Base-by-base conservation (phyloP, 495 filamentous ascomycete genomes). In the Aspergillus conjunctus region DNA sequence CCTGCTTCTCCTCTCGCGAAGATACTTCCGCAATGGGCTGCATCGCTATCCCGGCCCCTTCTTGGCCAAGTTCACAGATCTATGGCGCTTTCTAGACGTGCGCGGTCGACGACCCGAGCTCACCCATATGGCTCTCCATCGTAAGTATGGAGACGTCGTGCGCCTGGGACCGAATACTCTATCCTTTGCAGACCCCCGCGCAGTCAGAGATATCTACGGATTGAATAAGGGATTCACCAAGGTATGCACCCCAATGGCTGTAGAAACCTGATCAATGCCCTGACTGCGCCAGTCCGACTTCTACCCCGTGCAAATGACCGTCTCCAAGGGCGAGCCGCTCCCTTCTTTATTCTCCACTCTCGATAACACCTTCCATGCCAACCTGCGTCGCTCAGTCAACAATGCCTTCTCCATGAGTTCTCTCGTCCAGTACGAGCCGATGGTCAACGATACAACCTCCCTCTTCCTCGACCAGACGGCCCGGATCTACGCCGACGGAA, bases 211-310 rank as follows among this genome's bases (percentile, higher is more conserved):
- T 8, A 93, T 94, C 30, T 94, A 93, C 66, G 88, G 91, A 1
- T 77, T 92, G 57, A 91, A 91, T 66, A 92, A 91, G 71, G 88
- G 88, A n/a, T 91, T 91, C 68, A 77, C 75, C 57, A 93, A 93
- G 81, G 87, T 90, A 60, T 46, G 71, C 11, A 39, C 21, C 7
- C n/a, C 39, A 31, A 3, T 8, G 20, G 21, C 21, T 37, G 8
- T 32, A 26, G 26, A 26, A 26, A 26, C 26, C n/a, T 1, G 17
- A 20, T 20, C 44, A 11, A 10, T 31, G 43, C 20, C 22, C 17
- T 60, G 8, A 65, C 33, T 1, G 37, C 3, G 12, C 59, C 18
- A 89, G 87, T 88, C 87, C 43, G 83, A 86, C 34, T 89, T 90
- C 69, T 91, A 90, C 66, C 78, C 85, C 20, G 87, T 90, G 31